Evolutionary conservation across 345 rosid genomes (phyloP).

Genomic region (Eutrema japonicum): DNA sequence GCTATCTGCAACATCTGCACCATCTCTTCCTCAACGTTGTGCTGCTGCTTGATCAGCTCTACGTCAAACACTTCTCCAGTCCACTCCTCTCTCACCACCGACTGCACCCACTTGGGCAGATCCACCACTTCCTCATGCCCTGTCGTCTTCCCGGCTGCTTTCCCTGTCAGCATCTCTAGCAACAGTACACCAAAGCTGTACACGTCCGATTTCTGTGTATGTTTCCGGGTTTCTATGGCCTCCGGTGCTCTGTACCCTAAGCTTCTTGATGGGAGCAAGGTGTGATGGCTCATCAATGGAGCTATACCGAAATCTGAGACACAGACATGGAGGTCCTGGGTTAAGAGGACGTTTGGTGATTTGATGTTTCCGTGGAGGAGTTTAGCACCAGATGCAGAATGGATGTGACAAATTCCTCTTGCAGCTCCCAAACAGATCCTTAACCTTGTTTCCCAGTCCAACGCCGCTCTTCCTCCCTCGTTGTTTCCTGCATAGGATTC

Average conservation of each 20-base stretch:
- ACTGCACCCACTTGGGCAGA: slow-evolving; percentile 89
- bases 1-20: slow-evolving; percentile 94
- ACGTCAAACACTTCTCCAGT: slow-evolving; percentile 88
- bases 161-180: slow-evolving; percentile 87
- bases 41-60: slow-evolving; percentile 66
- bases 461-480: slow-evolving; percentile 52
- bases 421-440: slow-evolving; percentile 74
- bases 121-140: slow-evolving; percentile 72
- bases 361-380: slow-evolving; percentile 77
- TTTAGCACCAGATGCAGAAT: slow-evolving; percentile 65
- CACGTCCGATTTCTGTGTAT: slow-evolving; percentile 67
- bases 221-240: slow-evolving; percentile 60
- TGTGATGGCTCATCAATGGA: slow-evolving; percentile 60
- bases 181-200: slow-evolving; percentile 89
- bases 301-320: slow-evolving; percentile 78
- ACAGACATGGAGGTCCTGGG: slow-evolving; percentile 58
- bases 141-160: slow-evolving; percentile 55
- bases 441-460: slow-evolving; percentile 80
- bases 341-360: slow-evolving; percentile 75
- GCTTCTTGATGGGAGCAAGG: slow-evolving; percentile 58
- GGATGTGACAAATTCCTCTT: slow-evolving; percentile 73
- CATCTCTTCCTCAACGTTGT: slow-evolving; percentile 82
- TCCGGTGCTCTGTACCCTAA: slow-evolving; percentile 87
- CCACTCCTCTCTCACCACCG: slow-evolving; percentile 93
- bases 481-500: slow-evolving; percentile 53